Evolutionary conservation across 2,329 filamentous ascomycete species (phyloP), one percentile per base, ranked within the genome.

Genomic region (Diplodia sapinea): DNA sequence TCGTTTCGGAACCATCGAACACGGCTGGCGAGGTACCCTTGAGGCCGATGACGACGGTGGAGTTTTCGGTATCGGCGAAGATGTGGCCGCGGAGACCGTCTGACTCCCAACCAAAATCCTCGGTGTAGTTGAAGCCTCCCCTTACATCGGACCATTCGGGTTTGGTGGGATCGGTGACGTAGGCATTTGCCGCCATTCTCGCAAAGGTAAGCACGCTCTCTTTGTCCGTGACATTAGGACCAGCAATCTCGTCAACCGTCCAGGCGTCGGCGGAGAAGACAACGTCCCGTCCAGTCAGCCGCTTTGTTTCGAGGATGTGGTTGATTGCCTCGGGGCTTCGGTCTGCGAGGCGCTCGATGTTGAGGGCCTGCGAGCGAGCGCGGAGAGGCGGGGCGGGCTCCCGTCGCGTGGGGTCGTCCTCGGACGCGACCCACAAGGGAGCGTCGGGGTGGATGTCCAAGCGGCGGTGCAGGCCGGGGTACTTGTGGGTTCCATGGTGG

Each of bases 1-100:
- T 98, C 1, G 95, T 98, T 63, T 94, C 94, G 47, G 94, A 91
- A n/a, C 95, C 95, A 77, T 98, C 94, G 76, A 97, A 98, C 3
- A 98, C 89, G 13, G 95, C 94, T 1, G 90, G 88, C 9, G 81
- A 75, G 17, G 94, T 97, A 65, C 94, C 95, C 80, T 99, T 99
- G 67, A 99, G 81, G 5, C 93, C 94, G 71, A 98, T 95, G 51
- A 98, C 89, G 65, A 98, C 85, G 1, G 94, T 98, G 43, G 87
- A 87, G 78, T 98, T 97, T 49, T 82, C 87, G 73, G 93, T 88
- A 74, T 98, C 93, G 17, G 91, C 90, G 80, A 94, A 98, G 67
- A 99, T 89, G 78, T 99, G 95, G 2, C 95, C 95, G 67, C 94
- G 88, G 31, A 98, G 84, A 2, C 94, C 94, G 77, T 98, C 94